Conservation (phyloP, 768 basidiomycete genomes). For the Suillus brevipes region DNA sequence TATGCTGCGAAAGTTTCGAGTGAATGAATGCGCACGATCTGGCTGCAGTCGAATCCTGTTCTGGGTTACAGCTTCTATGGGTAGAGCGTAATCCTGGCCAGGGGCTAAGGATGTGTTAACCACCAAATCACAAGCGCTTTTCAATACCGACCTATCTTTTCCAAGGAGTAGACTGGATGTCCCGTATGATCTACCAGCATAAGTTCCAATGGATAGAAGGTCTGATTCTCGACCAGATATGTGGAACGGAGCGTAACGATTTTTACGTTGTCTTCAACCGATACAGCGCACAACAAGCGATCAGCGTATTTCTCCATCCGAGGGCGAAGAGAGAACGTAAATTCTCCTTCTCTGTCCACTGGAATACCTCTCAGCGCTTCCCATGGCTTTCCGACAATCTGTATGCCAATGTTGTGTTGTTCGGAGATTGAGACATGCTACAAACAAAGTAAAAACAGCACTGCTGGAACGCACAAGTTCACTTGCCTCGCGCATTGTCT, state of each 20-base stretch:
- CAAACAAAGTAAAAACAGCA: slow-evolving; percentile 5
- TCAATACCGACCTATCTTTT: slow-evolving; percentile 67
- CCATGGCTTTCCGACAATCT: slow-evolving; percentile 84
- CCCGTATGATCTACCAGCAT: slow-evolving; percentile 85
- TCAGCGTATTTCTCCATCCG: slow-evolving; percentile 70
- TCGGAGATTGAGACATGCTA: slow-evolving; percentile 53
- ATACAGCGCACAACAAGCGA: slow-evolving; percentile 86
- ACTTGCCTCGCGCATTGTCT: slow-evolving; percentile 85
- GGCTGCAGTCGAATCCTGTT: slow-evolving; percentile 86
- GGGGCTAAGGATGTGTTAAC: slow-evolving; percentile 49
- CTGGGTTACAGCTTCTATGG: slow-evolving; percentile 84
- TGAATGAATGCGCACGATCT: slow-evolving; percentile 64
- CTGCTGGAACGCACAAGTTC: background rate
- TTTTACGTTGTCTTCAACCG: slow-evolving; percentile 90
- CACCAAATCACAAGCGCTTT: background rate
- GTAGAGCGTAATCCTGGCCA: slow-evolving; percentile 84
- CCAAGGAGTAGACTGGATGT: slow-evolving; percentile 74
- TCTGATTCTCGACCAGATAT: slow-evolving; percentile 87
- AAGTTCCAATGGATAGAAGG: slow-evolving; percentile 89
- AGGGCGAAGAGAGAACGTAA: slow-evolving; percentile 82
- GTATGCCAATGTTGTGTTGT: slow-evolving; percentile 85
- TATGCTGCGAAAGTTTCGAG: background rate
- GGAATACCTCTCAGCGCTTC: slow-evolving; percentile 85
- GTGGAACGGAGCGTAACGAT: slow-evolving; percentile 91
- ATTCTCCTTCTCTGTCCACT: slow-evolving; percentile 93